Conservation (phyloP, 164 flowering plant genomes). For the Aristolochia contorta region DNA sequence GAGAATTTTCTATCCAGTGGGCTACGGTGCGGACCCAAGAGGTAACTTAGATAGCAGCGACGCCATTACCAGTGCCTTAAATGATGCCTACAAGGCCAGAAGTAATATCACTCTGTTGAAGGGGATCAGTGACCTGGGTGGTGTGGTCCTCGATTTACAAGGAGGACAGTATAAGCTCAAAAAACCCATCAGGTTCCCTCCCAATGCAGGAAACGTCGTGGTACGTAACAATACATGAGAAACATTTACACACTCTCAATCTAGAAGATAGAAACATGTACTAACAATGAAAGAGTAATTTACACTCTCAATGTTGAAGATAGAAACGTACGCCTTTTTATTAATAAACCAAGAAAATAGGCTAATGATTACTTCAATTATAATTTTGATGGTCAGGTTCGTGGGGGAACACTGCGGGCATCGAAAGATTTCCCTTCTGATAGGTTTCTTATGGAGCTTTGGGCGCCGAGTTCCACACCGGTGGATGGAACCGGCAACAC, state of each 20-base stretch:
- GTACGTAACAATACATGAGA: neutral
- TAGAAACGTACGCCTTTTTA: no score
- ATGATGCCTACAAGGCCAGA: conserved; percentile 5
- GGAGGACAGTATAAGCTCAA: conserved; percentile 11
- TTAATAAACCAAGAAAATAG: no score
- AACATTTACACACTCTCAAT: no score
- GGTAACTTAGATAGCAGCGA: conserved; percentile 10
- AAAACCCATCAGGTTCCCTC: conserved; percentile 9
- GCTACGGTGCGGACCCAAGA: conserved; percentile 13
- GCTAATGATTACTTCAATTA: no score
- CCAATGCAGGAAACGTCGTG: conserved; percentile 9
- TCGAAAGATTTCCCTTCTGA: conserved; percentile 11
- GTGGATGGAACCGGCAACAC: neutral
- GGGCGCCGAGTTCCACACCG: neutral
- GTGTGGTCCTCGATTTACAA: conserved; percentile 8
- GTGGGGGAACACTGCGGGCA: conserved; percentile 12
- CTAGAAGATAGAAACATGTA: no score
- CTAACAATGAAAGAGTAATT: no score
- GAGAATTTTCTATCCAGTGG: conserved; percentile 2
- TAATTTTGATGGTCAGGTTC: conserved; percentile 6
- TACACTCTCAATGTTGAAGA: no score
- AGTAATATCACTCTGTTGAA: conserved; percentile 1
- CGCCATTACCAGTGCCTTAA: conserved; percentile 6
- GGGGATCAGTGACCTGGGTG: conserved; percentile 12
- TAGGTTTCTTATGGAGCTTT: conserved; percentile 8